phyloP scores from a whole-genome alignment of 2,329 filamentous ascomycete species.

The Pseudogymnoascus sp. region DNA sequence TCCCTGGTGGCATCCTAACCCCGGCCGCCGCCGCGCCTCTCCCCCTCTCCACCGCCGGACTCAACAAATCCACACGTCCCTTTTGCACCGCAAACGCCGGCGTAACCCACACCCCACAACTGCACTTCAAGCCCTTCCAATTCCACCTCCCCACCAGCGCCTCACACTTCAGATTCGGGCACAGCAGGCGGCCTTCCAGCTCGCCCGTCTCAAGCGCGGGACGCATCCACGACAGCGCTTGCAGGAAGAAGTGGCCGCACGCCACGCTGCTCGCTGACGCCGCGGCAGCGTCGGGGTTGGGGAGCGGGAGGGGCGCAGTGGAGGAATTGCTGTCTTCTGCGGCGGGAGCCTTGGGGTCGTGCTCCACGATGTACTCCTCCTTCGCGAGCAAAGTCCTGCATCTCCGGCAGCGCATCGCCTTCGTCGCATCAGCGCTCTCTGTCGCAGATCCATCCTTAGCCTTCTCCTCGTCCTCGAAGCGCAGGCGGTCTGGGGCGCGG shows the following conservation, averaged over 20 bases:
- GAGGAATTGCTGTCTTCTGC: slow-evolving; percentile 19
- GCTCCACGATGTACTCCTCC: slow-evolving; percentile 44
- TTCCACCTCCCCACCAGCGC: slow-evolving; percentile 86
- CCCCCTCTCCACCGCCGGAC: slow-evolving; percentile 7
- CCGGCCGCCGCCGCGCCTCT: slow-evolving; percentile 26
- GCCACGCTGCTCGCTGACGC: slow-evolving; percentile 23
- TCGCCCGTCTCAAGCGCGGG: slow-evolving; percentile 70
- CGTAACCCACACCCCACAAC: slow-evolving; percentile 82
- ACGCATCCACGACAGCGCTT: slow-evolving; percentile 94
- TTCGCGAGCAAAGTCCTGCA: slow-evolving; percentile 49
- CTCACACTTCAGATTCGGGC: slow-evolving; percentile 70
- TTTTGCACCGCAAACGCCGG: slow-evolving; percentile 83
- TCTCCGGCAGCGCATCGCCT: slow-evolving; percentile 78
- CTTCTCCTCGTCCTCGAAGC: slow-evolving; percentile 69
- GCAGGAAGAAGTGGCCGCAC: slow-evolving; percentile 85
- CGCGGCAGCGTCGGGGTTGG: slow-evolving; percentile 21
- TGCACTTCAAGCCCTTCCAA: slow-evolving; percentile 93
- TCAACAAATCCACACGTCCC: slow-evolving; percentile 60
- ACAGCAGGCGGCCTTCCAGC: slow-evolving; percentile 76
- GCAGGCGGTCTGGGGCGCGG: slow-evolving; percentile 70
- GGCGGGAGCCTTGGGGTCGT: slow-evolving; percentile 33
- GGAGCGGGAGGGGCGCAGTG: slow-evolving; percentile 11
- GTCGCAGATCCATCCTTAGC: slow-evolving; percentile 16
- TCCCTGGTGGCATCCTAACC: slow-evolving; percentile 50
- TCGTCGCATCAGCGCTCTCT: slow-evolving; percentile 17